Evolutionary conservation across 192 early-diverging fungal species (phyloP).

Genomic region (Linnemannia hyalina): DNA sequence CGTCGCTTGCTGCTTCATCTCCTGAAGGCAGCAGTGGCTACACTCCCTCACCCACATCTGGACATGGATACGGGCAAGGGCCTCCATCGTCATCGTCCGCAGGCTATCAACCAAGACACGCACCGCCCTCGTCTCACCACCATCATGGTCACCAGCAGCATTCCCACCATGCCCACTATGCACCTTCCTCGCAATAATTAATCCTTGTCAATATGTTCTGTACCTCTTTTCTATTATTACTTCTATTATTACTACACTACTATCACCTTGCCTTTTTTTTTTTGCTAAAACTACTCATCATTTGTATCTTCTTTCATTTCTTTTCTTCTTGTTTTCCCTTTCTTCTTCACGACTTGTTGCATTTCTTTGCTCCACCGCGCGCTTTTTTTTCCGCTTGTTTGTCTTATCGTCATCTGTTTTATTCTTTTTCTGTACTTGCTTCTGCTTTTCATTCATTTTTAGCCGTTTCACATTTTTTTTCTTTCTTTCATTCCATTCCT

Average conservation of each 20-base stretch:
- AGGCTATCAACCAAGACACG: background rate
- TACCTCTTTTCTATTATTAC: background rate
- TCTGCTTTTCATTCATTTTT: background rate
- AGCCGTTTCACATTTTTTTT: background rate
- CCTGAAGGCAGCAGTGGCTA: background rate
- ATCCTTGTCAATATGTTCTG: background rate
- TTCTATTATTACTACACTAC: background rate
- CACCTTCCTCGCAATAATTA: background rate
- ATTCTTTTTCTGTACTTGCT: background rate
- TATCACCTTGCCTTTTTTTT: background rate
- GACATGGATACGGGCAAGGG: background rate
- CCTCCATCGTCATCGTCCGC: background rate
- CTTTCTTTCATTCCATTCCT: background rate
- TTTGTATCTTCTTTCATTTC: conserved; percentile 6
- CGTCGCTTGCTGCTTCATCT: background rate
- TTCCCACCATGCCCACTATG: background rate
- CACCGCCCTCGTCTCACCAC: background rate
- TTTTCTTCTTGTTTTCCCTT: background rate
- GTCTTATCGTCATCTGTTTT: background rate
- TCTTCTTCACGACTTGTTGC: background rate
- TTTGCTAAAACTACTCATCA: too few species aligned
- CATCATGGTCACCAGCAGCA: background rate
- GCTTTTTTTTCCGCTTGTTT: background rate
- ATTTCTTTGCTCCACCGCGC: background rate
- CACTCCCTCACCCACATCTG: background rate